Percentiles rank a stretch among this genome's conserved stretches.
phyloP scores from a whole-genome alignment of 2,329 filamentous ascomycete genomes.

The Penicillium paneum region DNA sequence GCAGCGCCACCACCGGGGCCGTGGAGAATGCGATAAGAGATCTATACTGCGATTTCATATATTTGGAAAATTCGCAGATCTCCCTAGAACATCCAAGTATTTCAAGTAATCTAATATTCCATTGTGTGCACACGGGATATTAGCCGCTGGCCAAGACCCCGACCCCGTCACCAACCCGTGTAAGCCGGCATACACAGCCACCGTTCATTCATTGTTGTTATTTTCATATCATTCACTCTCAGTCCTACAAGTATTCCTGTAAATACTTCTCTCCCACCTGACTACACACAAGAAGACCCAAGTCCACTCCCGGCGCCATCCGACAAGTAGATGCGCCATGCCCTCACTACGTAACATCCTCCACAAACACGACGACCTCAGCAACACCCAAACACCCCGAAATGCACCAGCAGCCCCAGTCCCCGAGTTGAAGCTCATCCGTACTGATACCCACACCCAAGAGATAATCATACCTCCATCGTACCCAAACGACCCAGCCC shows the following conservation, averaged over 20 bases:
- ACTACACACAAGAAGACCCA: not conserved
- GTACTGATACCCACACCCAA: constrained; percentile 75
- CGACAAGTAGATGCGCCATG: constrained; percentile 41
- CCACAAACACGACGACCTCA: constrained; percentile 60
- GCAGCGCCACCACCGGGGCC: constrained; percentile 10
- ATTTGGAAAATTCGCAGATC: not conserved
- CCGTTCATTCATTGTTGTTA: not conserved
- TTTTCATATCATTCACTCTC: not conserved
- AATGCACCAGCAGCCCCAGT: constrained; percentile 45
- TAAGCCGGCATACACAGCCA: not conserved
- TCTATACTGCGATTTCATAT: not conserved
- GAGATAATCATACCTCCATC: constrained; percentile 72
- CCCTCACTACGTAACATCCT: constrained; percentile 57
- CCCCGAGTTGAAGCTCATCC: constrained; percentile 77
- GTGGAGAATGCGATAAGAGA: constrained; percentile 16
- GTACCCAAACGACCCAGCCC: constrained; percentile 39
- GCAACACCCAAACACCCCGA: constrained; percentile 35
- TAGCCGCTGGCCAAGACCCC: constrained; percentile 7
- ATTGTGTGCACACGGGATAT: not conserved
- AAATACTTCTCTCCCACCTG: not conserved
- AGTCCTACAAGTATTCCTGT: not conserved
- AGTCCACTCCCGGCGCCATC: not conserved
- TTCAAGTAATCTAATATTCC: not conserved
- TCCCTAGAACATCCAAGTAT: not conserved
- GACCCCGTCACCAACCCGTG: not conserved